Conservation (phyloP, 495 filamentous ascomycete genomes). For the Daldinia grandis region DNA sequence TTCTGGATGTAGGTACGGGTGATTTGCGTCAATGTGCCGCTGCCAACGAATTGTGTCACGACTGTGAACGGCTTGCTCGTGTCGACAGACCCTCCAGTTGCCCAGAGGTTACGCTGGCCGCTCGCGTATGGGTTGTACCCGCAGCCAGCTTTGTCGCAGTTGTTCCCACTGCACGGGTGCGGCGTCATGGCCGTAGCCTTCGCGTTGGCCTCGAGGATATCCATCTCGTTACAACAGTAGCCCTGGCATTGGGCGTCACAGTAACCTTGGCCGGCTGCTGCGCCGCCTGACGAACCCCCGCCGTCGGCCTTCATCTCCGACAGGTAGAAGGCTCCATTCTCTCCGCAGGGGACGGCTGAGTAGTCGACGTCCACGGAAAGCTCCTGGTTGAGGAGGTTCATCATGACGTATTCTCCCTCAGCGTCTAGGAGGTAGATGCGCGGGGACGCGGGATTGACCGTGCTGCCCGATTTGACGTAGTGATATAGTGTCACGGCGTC, state of each 20-base stretch:
- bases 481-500: constrained; percentile 41
- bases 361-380: constrained; percentile 67
- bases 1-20: constrained; percentile 63
- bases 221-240: constrained; percentile 62
- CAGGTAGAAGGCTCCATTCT: constrained; percentile 69
- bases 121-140: constrained; percentile 66
- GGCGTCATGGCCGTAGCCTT: constrained; percentile 59
- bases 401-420: constrained; percentile 60
- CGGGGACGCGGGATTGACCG: constrained; percentile 49
- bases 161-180: constrained; percentile 54
- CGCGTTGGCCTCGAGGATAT: constrained; percentile 65
- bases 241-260: constrained; percentile 68
- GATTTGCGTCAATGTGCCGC: constrained; percentile 61
- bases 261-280: constrained; percentile 66
- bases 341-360: constrained; percentile 62
- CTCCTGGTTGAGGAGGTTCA: constrained; percentile 63
- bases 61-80: constrained; percentile 64
- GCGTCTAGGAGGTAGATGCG: constrained; percentile 63
- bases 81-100: constrained; percentile 59
- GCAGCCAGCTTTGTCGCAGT: constrained; percentile 66
- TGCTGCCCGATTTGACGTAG: constrained; percentile 42
- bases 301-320: constrained; percentile 63
- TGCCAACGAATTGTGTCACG: constrained; percentile 66
- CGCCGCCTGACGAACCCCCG: constrained; percentile 60
- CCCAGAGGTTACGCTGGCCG: constrained; percentile 62